These are phyloP conservation scores for Astragalus glycyphyllos DNA, from an alignment of 306 rosid genomes.

Conservation along the genomic window DNA sequence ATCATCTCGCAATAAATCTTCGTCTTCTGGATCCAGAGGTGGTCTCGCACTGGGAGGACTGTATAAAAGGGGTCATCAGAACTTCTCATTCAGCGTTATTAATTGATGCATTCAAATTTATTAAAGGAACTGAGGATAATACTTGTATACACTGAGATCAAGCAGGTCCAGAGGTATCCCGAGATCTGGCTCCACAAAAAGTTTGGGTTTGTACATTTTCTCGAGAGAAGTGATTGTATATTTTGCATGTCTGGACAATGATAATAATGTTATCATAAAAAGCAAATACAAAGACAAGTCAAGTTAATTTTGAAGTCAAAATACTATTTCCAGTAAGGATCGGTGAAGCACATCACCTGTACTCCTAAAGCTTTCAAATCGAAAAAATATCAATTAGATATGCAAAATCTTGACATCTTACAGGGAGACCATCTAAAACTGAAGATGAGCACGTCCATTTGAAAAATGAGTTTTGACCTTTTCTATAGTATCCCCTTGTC, in stretches of 20 bases:
- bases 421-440: constrained; percentile 8
- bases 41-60: constrained; percentile 84
- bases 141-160: constrained; percentile 99
- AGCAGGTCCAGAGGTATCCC: constrained; percentile 99
- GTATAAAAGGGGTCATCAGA: constrained; percentile 46
- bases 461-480: constrained; percentile 18
- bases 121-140: constrained; percentile 45
- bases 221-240: constrained; percentile 92
- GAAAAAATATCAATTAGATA: constrained; percentile 15
- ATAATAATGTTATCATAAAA: constrained; percentile 44
- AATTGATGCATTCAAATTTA: constrained; percentile 34
- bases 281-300: constrained; percentile 28
- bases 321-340: not conserved
- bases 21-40: constrained; percentile 86
- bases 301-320: constrained; percentile 13
- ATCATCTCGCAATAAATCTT: constrained; percentile 89
- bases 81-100: constrained; percentile 36
- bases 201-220: constrained; percentile 94
- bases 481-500: not conserved
- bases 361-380: constrained; percentile 27
- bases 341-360: constrained; percentile 5
- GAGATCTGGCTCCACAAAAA: constrained; percentile 96
- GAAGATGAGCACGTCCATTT: constrained; percentile 27
- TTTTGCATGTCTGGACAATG: constrained; percentile 74
- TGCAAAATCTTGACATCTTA: constrained; percentile 8